Base-by-base conservation (phyloP, 331 rosid species). In the Telfairia occidentalis region DNA sequence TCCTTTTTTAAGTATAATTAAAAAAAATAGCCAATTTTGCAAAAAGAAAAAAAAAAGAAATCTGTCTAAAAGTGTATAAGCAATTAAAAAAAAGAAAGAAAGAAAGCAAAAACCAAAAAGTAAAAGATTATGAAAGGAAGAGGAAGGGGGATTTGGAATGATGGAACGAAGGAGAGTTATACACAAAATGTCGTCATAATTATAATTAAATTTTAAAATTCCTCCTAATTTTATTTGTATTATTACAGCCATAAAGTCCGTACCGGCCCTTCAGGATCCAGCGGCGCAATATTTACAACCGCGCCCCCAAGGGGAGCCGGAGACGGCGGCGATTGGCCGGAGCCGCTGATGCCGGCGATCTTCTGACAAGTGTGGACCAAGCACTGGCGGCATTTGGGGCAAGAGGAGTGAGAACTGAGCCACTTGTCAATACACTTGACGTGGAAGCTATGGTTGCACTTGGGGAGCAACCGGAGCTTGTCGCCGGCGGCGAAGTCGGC, bases 341-440 rank as follows among this genome's bases (percentile, higher is more conserved):
- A 71, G 24, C n/a, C 21, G 9, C 40, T 23, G 21, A 18, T 40
- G 16, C 86, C 96, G 21, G 89, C 85, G 61, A 95, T 90, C 78
- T 92, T 95, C 21, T 85, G 87, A 59, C 90, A 88, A 0, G 93
- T 92, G 50, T 86, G 89, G 5, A 95, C 80, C 7, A 92, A 87
- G 78, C 92, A 87, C 52, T 90, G 97, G 24, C 99, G 81, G 32
- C 99, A 95, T 83, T 86, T 95, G 10, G 99, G 99, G 80, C 99
- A 95, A 5, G 99, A 95, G 0, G 97, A 95, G 81, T 92, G 96
- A 1, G 96, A 84, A 37, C 85, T 86, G 0, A 95, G 80, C 99
- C 99, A 95, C 69, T 86, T 95, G 70, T 92, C 99, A 49, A 95
- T 92, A 82, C 99, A 95, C 2, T 81, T 85, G n/a, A 85, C 82